These are phyloP conservation scores for Sugiyamaella smithiae DNA, from an alignment of 805 yeast genomes.

Conservation along the genomic window DNA sequence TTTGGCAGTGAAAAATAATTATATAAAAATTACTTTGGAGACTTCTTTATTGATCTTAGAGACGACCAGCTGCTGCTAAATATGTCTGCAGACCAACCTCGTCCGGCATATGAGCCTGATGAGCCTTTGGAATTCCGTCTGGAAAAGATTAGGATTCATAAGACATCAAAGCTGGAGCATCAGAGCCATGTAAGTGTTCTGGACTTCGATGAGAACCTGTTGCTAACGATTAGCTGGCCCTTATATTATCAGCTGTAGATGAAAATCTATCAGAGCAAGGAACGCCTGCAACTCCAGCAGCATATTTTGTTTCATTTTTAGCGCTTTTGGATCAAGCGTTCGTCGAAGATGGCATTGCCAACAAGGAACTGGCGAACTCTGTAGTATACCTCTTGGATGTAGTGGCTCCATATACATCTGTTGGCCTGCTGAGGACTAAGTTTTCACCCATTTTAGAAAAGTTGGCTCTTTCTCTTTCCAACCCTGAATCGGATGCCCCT, in stretches of 20 bases:
- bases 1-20: too few species aligned
- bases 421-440: conserved; percentile 63
- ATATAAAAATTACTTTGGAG: too few species aligned
- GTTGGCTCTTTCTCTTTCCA: conserved; percentile 76
- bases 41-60: too few species aligned
- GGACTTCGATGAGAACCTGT: background rate
- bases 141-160: conserved; percentile 57
- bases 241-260: conserved; percentile 84
- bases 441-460: conserved; percentile 75
- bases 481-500: conserved; percentile 71
- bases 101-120: conserved; percentile 5
- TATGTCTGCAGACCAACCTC: background rate
- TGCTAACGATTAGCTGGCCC: conserved; percentile 49
- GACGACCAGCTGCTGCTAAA: too few species aligned
- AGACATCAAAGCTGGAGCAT: conserved; percentile 75
- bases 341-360: conserved; percentile 48
- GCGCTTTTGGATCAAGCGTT: conserved; percentile 76
- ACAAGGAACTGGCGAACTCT: conserved; percentile 64
- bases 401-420: conserved; percentile 66
- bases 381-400: conserved; percentile 80
- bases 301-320: conserved; percentile 82
- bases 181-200: conserved; percentile 60
- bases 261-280: conserved; percentile 71
- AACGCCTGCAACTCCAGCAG: conserved; percentile 62
- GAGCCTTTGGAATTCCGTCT: conserved; percentile 24